Evolutionary conservation across 2,329 filamentous ascomycete genomes (phyloP).

Genomic region (Botrytis porri): DNA sequence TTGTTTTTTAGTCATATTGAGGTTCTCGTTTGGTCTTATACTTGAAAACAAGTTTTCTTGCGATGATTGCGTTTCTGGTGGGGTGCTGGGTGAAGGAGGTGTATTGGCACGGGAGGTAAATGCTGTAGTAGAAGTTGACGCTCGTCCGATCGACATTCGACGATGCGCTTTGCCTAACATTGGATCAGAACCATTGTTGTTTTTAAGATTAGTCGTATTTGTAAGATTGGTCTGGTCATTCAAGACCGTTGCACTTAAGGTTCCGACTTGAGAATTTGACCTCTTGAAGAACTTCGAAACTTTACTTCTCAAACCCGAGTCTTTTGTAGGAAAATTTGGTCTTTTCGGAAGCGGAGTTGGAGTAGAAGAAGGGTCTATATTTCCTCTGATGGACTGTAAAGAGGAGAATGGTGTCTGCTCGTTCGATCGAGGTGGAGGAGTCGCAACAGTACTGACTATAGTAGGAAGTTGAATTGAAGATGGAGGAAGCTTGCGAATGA

Average conservation of each 20-base stretch:
- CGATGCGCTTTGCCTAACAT: constrained; percentile 25
- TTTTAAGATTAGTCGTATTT: constrained; percentile 11
- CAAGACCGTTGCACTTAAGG: constrained; percentile 12
- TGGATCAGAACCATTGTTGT: constrained; percentile 26
- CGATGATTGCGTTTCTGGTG: constrained; percentile 27
- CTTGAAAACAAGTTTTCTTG: constrained; percentile 13
- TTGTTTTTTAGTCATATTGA: constrained; percentile 49
- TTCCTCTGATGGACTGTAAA: constrained; percentile 14
- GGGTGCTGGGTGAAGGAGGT: constrained; percentile 48
- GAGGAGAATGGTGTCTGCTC: not conserved
- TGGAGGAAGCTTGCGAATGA: constrained; percentile 10
- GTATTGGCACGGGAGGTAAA: constrained; percentile 29
- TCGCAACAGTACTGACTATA: constrained; percentile 29
- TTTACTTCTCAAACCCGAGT: constrained; percentile 23
- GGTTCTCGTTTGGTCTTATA: constrained; percentile 36
- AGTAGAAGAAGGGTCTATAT: not conserved
- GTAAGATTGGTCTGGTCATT: constrained; percentile 16
- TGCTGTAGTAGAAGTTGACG: constrained; percentile 30
- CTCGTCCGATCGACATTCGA: constrained; percentile 23
- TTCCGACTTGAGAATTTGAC: constrained; percentile 24
- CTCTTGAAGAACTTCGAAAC: constrained; percentile 30
- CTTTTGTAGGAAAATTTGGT: constrained; percentile 20
- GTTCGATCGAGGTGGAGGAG: constrained; percentile 22
- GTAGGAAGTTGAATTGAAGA: constrained; percentile 21
- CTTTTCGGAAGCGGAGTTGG: constrained; percentile 18